Evolutionary conservation across 805 yeast species (phyloP).

Genomic region (Grigorovia jiainica): DNA sequence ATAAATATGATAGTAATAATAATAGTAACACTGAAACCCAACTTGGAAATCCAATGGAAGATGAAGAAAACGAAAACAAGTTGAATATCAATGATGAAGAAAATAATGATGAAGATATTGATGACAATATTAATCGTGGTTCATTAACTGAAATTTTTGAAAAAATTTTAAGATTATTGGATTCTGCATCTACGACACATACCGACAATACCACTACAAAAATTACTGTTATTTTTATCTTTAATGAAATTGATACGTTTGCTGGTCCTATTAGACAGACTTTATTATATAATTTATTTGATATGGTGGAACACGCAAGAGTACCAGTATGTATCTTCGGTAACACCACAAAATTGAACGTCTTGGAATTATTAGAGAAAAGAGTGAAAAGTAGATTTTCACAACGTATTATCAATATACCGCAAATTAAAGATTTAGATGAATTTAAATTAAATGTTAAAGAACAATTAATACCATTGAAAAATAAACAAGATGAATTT

Average conservation of each 20-base stretch:
- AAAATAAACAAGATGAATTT: not conserved
- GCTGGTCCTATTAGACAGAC: constrained; percentile 70
- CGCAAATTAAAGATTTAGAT: constrained; percentile 39
- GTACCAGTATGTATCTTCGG: constrained; percentile 79
- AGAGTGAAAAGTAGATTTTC: constrained; percentile 86
- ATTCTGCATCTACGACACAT: constrained; percentile 20
- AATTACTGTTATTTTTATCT: constrained; percentile 60
- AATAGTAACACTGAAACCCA: constrained; percentile 2
- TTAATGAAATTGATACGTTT: constrained; percentile 81
- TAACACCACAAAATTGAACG: constrained; percentile 60
- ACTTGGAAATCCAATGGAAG: not conserved
- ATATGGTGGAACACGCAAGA: constrained; percentile 62
- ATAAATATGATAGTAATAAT: constrained; percentile 6
- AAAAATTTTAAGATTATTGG: constrained; percentile 45
- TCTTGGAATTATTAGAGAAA: constrained; percentile 78
- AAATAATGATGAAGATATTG: not conserved
- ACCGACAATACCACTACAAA: constrained; percentile 23
- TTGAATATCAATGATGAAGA: not conserved
- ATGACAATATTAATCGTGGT: constrained; percentile 38
- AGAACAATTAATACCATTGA: constrained; percentile 17
- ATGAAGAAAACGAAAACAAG: not conserved
- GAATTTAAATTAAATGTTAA: constrained; percentile 43
- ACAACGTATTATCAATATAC: constrained; percentile 59
- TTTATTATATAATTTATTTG: constrained; percentile 77
- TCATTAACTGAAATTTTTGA: constrained; percentile 53